A percentile compares a stretch with the other conserved stretches of the same genome.
These are phyloP conservation scores for Plasmodium fragile DNA, from an alignment of 169 alveolate species.

Conservation along the genomic window DNA sequence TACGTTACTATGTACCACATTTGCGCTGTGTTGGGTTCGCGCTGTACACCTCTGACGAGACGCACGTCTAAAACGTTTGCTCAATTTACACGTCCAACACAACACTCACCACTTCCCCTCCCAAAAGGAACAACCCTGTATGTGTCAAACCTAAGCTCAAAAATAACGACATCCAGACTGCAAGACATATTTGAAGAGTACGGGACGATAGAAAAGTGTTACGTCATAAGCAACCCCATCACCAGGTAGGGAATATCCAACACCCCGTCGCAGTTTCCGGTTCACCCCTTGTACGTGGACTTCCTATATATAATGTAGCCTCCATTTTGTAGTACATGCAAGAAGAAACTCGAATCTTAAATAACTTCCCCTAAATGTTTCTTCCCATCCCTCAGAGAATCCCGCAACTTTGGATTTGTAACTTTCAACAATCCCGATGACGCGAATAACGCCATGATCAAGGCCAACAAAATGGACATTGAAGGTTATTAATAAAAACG, in stretches of 20 bases:
- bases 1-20: background rate
- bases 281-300: background rate
- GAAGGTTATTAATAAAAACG: conserved; percentile 67
- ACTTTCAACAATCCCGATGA: conserved; percentile 53
- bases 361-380: background rate
- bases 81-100: background rate
- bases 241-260: conserved; percentile 31
- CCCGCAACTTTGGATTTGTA: conserved; percentile 75
- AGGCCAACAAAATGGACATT: conserved; percentile 69
- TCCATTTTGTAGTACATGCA: background rate
- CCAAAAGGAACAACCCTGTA: conserved; percentile 58
- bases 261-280: background rate
- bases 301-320: background rate
- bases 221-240: conserved; percentile 72
- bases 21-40: background rate
- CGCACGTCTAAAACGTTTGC: background rate
- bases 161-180: conserved; percentile 63
- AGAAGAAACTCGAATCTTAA: background rate
- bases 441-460: conserved; percentile 64
- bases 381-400: conserved; percentile 34
- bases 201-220: conserved; percentile 70
- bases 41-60: background rate
- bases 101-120: background rate
- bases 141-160: conserved; percentile 72
- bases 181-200: conserved; percentile 72